Evolutionary conservation across 768 basidiomycete species (phyloP).

Genomic region (Lactarius indigo): DNA sequence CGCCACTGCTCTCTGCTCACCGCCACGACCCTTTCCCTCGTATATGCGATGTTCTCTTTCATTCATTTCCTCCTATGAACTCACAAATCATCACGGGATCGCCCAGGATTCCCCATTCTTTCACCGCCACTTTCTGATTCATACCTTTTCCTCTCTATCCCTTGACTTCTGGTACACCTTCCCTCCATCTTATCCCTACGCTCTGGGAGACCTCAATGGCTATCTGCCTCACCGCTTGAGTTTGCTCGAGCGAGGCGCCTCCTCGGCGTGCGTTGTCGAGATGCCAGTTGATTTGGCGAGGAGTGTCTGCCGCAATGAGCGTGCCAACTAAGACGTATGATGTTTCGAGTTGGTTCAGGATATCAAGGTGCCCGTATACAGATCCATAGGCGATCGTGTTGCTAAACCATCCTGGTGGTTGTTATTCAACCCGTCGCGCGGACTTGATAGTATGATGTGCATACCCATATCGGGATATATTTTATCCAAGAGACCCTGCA

Average conservation of each 20-base stretch:
- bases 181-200: constrained; percentile 51
- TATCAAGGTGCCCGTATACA: constrained; percentile 47
- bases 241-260: constrained; percentile 53
- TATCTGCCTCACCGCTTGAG: constrained; percentile 51
- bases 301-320: constrained; percentile 58
- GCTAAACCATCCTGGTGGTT: constrained; percentile 48
- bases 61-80: not conserved
- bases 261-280: constrained; percentile 51
- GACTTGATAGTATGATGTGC: constrained; percentile 19
- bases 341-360: constrained; percentile 50
- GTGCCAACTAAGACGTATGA: constrained; percentile 60
- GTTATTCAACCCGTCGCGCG: not conserved
- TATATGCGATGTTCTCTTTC: not conserved
- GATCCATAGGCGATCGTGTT: constrained; percentile 55
- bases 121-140: not conserved
- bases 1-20: not conserved
- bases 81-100: not conserved
- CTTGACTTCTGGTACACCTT: constrained; percentile 45
- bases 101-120: not conserved
- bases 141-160: not conserved
- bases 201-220: constrained; percentile 47
- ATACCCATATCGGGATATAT: constrained; percentile 65
- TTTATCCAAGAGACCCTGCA: constrained; percentile 45
- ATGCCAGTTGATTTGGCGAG: constrained; percentile 66
- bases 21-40: not conserved